Conservation (phyloP, 1,284 basidiomycete species). For the Caloboletus inedulis region DNA sequence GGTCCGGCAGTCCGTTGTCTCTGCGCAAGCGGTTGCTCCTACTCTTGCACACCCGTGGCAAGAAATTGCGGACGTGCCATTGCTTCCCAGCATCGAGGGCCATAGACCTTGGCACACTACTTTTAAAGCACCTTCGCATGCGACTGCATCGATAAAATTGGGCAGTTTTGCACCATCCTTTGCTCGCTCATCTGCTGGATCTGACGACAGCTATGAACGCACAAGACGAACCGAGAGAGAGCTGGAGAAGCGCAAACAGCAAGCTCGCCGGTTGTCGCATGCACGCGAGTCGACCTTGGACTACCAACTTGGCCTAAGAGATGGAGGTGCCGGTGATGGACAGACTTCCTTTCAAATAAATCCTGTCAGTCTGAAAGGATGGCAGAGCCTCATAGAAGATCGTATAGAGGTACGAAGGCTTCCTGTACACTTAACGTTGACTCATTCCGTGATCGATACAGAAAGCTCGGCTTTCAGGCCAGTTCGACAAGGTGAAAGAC, state of each 20-base stretch:
- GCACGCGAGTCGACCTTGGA: slow-evolving; percentile 76
- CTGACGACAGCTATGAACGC: slow-evolving; percentile 47
- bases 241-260: slow-evolving; percentile 48
- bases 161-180: slow-evolving; percentile 42
- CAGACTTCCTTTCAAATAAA: slow-evolving; percentile 39
- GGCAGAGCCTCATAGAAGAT: slow-evolving; percentile 76
- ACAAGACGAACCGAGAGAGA: slow-evolving; percentile 51
- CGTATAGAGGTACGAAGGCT: slow-evolving; percentile 61
- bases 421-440: not conserved
- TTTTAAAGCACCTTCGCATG: slow-evolving; percentile 59
- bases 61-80: slow-evolving; percentile 38
- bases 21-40: not conserved
- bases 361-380: slow-evolving; percentile 67
- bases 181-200: slow-evolving; percentile 21
- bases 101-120: slow-evolving; percentile 71
- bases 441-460: slow-evolving; percentile 26
- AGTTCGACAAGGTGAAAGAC: slow-evolving; percentile 72
- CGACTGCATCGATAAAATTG: slow-evolving; percentile 48
- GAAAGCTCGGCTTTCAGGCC: slow-evolving; percentile 66
- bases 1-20: slow-evolving; percentile 16
- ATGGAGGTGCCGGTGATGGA: slow-evolving; percentile 23
- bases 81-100: slow-evolving; percentile 51
- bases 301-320: slow-evolving; percentile 59
- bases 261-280: slow-evolving; percentile 55
- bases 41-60: slow-evolving; percentile 10